A percentile compares a stretch with the other conserved stretches of the same genome.
These are phyloP conservation scores for Centrapalus pauciflorus DNA, from an alignment of 129 eudicot species.

Conservation along the genomic window DNA sequence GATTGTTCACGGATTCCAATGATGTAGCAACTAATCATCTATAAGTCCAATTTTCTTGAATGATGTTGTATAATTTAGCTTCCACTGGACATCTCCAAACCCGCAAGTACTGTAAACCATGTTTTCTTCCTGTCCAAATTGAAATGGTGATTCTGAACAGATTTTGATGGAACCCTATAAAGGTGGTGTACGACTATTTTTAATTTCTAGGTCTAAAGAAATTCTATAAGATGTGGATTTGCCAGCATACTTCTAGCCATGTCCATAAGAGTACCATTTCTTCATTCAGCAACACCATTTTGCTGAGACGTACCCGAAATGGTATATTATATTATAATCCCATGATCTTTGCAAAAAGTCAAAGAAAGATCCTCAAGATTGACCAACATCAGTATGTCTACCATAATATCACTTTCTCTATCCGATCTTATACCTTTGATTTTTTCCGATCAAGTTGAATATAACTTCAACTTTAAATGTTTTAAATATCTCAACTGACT, in stretches of 20 bases:
- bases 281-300: background rate
- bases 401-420: background rate
- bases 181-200: background rate
- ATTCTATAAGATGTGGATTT: background rate
- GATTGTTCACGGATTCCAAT: conserved; percentile 5
- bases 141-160: background rate
- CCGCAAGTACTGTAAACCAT: background rate
- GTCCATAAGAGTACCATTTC: background rate
- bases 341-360: background rate
- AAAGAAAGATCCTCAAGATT: background rate
- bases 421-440: background rate
- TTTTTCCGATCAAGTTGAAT: background rate
- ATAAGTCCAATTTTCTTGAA: conserved; percentile 2
- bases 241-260: background rate
- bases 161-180: background rate
- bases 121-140: too few relatives aligned
- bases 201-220: background rate
- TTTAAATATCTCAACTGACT: too few relatives aligned
- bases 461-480: background rate
- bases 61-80: background rate
- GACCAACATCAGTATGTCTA: background rate
- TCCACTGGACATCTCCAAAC: background rate
- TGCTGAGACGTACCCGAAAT: background rate
- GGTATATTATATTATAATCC: background rate
- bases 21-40: too few relatives aligned